Evolutionary conservation across 2,329 filamentous ascomycete genomes (phyloP), one percentile per base, ranked within the genome.

Genomic region (Amauroascus verrucosus): DNA sequence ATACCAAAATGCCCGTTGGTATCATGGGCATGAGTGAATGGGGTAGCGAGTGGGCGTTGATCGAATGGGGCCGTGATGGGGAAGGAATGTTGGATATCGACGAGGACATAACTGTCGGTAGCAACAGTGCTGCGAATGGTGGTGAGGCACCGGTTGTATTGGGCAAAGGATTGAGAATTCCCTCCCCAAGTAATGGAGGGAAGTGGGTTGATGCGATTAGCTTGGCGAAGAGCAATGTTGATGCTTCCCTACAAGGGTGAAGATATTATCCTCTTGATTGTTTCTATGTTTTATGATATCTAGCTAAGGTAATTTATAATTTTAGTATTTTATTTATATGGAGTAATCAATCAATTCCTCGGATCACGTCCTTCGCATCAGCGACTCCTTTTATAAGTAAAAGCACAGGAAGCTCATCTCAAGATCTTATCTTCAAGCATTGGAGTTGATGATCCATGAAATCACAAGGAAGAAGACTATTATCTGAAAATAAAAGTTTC

Each of bases 1-100:
- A 20, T 30, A 54, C 38, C 5, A 56, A 58, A 1, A 65, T 79
- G 1, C 77, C 77, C 0, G 67, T 80, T 22, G 76, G 77, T 1
- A 48, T 80, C 38, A 78, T 77, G 70, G 77, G 73, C 0, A 77
- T 78, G 68, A 70, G 72, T 0, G 75, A 79, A 58, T 80, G 77
- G 78, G 76, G 76, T 0, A 69, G 67, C 46, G 77, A 79, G 59
- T 75, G 78, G 57, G 69, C 64, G 40, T 59, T 79, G 58, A 72
- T 80, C 59, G 73, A 71, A 44, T 78, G 77, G 65, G 77, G 73
- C 9, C 72, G 71, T 50, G 76, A 80, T 63, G 74, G 71, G 0
- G 76, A 79, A 63, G 66, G 58, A 32, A 73, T 72, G 59, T 48
- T 79, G 62, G 66, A 70, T 60, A 64, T 64, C 28, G 56, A 56